Evolutionary conservation across 768 basidiomycete species (phyloP), one percentile per base, ranked within the genome.

Genomic region (Leccinum rimulosum): DNA sequence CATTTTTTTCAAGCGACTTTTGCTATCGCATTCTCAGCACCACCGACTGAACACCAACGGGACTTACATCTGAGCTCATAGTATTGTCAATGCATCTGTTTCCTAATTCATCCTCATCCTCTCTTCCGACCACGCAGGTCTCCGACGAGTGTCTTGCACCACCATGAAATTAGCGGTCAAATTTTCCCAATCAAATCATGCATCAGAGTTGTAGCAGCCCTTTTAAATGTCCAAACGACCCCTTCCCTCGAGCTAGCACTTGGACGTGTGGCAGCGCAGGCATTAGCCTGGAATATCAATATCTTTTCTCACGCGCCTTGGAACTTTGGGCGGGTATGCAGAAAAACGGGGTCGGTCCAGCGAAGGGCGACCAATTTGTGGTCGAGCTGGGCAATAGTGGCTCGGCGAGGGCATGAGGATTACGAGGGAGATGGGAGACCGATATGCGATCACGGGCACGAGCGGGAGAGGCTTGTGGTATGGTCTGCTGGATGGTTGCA

Each of bases 291-390:
- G 93, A 30, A 30, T 30, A 30, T 30, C 30, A 92, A 98, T 68
- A 82, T 98, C 43, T 98, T 93, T 72, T 78, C 90, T 2, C 96
- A 99, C 87, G 91, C 47, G 97, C 96, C 0, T 78, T 96, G 58
- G 97, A 99, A 69, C 78, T 98, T 1, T 97, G 91, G 84, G 86
- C 82, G 28, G 96, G 98, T 72, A 94, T 98, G 93, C 91, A 89
- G 2, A 90, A 93, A 67, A 81, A 82, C 36, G 64, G 77, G 3
- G 73, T 94, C 14, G 61, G 73, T 11, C 93, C 95, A 0, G 86
- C 85, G 0, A 77, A 78, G 2, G 82, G 78, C 4, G 80, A 66
- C 79, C 85, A 10, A 89, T 91, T 0, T 91, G 93, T 67, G 90
- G 90, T 11, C 75, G 83, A 36, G 84, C 83, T 3, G 89, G 89